Evolutionary conservation across 1,139 yeast species (phyloP).

Genomic region (Lodderomyces theae): DNA sequence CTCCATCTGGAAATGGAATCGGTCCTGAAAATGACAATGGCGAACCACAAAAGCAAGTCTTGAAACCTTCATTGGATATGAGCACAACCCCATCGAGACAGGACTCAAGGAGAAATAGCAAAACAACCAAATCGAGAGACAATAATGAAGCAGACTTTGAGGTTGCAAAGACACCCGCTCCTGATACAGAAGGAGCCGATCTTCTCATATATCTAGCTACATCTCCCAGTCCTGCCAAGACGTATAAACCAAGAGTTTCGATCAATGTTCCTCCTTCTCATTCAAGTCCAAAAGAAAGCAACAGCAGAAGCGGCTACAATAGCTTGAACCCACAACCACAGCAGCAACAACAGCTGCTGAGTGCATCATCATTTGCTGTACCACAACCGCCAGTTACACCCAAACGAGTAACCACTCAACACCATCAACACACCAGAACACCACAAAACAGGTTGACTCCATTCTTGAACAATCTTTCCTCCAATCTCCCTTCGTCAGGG

Average conservation of each 20-base stretch:
- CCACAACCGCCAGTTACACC: conserved; percentile 50
- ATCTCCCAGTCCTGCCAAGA: conserved; percentile 73
- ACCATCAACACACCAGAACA: conserved; percentile 20
- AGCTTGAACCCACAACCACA: conserved; percentile 6
- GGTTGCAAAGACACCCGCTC: conserved; percentile 7
- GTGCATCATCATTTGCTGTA: conserved; percentile 28
- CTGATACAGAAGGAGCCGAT: conserved; percentile 66
- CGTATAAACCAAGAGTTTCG: conserved; percentile 33
- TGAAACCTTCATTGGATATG: conserved; percentile 41
- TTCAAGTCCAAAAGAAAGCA: neutral
- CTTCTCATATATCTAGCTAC: conserved; percentile 58
- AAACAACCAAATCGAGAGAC: conserved; percentile 3
- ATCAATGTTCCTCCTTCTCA: conserved; percentile 8
- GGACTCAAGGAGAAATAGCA: conserved; percentile 8
- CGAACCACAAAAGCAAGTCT: conserved; percentile 17
- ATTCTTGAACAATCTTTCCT: conserved; percentile 28
- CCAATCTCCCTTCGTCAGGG: conserved; percentile 44
- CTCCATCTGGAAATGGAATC: conserved; percentile 20
- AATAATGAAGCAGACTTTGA: conserved; percentile 1
- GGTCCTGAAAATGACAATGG: neutral
- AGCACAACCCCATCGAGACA: conserved; percentile 14
- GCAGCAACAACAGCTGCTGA: conserved; percentile 23
- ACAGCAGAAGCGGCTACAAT: neutral
- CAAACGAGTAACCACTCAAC: conserved; percentile 4
- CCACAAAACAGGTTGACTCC: conserved; percentile 48